Conservation (phyloP, 768 basidiomycete genomes). For the Auricularia heimuer region DNA sequence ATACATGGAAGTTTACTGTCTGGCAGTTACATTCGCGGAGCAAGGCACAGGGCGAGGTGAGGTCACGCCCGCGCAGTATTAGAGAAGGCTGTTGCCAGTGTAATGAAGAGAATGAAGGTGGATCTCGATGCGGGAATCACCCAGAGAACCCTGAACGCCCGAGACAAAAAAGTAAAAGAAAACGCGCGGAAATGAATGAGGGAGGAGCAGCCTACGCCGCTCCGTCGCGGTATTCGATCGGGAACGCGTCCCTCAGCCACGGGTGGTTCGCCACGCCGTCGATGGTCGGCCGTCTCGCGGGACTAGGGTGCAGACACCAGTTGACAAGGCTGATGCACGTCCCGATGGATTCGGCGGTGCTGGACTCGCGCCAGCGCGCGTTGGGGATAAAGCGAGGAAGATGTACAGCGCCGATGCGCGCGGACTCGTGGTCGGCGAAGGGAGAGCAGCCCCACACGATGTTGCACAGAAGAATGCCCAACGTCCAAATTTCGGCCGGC, state of each 20-base stretch:
- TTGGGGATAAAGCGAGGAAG: constrained; percentile 20
- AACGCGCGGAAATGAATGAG: too few species aligned
- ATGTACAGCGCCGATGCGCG: constrained; percentile 54
- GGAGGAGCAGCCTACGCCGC: neutral
- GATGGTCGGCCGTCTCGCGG: constrained; percentile 69
- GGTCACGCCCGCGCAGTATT: too few species aligned
- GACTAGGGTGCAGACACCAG: constrained; percentile 78
- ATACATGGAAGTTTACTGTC: too few species aligned
- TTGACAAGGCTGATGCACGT: constrained; percentile 52
- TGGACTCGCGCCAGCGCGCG: constrained; percentile 7
- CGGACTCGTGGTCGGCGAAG: constrained; percentile 79
- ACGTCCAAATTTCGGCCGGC: constrained; percentile 89
- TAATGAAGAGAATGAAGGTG: too few species aligned
- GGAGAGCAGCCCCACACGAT: constrained; percentile 88
- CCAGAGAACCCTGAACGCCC: too few species aligned
- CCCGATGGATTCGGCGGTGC: constrained; percentile 30
- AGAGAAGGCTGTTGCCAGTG: too few species aligned
- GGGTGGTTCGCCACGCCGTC: constrained; percentile 68
- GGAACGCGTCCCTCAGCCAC: constrained; percentile 45
- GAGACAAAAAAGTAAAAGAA: too few species aligned
- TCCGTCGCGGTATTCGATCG: neutral
- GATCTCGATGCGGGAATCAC: too few species aligned
- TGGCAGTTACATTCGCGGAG: too few species aligned
- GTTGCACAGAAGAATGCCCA: constrained; percentile 91
- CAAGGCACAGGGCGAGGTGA: too few species aligned